These are phyloP conservation scores for Russula compacta DNA, from an alignment of 768 basidiomycete species.

Conservation along the genomic window DNA sequence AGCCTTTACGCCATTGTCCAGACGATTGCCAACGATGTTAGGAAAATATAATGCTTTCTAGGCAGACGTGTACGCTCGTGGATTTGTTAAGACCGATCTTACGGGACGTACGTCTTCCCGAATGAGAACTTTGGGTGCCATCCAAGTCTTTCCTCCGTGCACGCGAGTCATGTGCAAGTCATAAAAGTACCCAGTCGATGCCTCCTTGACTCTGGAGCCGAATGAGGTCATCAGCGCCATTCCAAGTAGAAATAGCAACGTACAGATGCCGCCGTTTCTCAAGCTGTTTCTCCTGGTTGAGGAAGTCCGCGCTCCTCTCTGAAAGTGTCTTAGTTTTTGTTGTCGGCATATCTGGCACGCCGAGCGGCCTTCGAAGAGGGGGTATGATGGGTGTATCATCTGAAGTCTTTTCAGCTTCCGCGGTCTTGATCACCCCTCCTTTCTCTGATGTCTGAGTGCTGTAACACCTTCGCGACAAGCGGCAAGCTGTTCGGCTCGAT, in stretches of 20 bases:
- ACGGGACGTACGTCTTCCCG: constrained; percentile 68
- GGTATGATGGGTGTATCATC: constrained; percentile 13
- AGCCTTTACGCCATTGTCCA: constrained; percentile 45
- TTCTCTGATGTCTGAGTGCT: neutral
- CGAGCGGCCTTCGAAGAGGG: constrained; percentile 60
- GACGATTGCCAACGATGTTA: constrained; percentile 64
- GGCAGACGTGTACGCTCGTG: neutral
- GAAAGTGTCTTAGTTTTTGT: constrained; percentile 30
- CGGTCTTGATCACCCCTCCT: neutral
- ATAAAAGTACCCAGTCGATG: constrained; percentile 77
- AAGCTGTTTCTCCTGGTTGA: constrained; percentile 63
- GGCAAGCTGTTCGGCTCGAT: neutral
- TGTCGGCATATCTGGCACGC: constrained; percentile 61
- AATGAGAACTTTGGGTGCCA: constrained; percentile 82
- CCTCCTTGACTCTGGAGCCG: constrained; percentile 44
- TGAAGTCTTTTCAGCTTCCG: neutral
- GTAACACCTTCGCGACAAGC: constrained; percentile 3
- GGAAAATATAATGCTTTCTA: constrained; percentile 93
- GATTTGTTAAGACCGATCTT: neutral
- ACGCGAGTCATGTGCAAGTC: constrained; percentile 73
- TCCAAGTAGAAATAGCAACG: constrained; percentile 34
- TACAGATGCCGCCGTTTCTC: constrained; percentile 59
- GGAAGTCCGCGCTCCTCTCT: constrained; percentile 52
- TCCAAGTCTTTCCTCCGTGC: constrained; percentile 92
- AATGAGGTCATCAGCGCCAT: constrained; percentile 22